Conservation (phyloP, 2,329 filamentous ascomycete species). For the Arthrocladium fulminans region DNA sequence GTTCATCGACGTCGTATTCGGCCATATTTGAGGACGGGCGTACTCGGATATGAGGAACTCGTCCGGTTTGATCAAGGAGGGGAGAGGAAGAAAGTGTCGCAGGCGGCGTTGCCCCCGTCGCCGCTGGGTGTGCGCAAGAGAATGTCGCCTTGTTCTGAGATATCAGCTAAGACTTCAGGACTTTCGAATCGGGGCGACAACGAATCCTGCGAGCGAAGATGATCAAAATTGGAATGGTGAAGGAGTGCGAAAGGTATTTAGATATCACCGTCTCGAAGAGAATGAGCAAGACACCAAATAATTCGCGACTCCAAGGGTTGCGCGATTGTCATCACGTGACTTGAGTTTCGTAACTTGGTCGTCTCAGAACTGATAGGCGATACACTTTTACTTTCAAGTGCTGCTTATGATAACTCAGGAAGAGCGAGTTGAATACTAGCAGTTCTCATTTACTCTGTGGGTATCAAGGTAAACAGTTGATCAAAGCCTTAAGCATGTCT, state of each 20-base stretch:
- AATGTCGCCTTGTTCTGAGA: slow-evolving; percentile 14
- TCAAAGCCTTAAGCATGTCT: slow-evolving; percentile 58
- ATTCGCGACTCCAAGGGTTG: too few relatives aligned
- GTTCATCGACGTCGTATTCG: slow-evolving; percentile 43
- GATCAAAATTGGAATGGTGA: not conserved
- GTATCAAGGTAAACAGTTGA: slow-evolving; percentile 35
- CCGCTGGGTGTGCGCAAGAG: slow-evolving; percentile 5
- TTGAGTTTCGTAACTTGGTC: too few relatives aligned
- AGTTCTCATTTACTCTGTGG: not conserved
- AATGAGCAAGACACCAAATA: not conserved
- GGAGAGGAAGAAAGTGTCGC: not conserved
- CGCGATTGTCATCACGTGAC: too few relatives aligned
- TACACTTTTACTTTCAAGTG: not conserved
- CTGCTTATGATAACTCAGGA: not conserved
- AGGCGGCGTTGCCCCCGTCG: not conserved
- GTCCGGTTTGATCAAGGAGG: not conserved
- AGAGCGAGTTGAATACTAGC: not conserved
- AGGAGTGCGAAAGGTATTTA: not conserved
- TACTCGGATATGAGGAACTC: not conserved
- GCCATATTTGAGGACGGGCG: slow-evolving; percentile 34
- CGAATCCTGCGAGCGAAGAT: not conserved
- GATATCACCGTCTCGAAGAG: not conserved
- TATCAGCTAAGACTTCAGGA: slow-evolving; percentile 21
- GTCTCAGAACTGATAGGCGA: not conserved
- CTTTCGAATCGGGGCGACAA: slow-evolving; percentile 5